Evolutionary conservation across 495 filamentous ascomycete genomes (phyloP).

Genomic region (Schizothecium vesticola): DNA sequence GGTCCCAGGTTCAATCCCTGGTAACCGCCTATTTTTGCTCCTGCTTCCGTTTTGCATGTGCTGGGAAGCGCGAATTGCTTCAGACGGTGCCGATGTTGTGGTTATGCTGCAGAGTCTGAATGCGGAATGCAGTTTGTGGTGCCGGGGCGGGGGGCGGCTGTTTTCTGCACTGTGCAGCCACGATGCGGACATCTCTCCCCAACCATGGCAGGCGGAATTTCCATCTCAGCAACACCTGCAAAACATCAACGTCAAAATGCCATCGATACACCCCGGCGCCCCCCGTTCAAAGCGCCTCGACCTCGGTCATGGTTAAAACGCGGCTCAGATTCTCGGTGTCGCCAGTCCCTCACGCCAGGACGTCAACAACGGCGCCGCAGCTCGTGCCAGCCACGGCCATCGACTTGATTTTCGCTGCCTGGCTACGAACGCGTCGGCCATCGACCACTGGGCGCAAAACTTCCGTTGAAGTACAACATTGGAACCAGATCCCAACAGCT

Average conservation of each 20-base stretch:
- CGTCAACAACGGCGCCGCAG: no score
- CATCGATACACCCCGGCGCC: no score
- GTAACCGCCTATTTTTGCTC: conserved; percentile 1
- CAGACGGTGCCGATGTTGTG: background rate
- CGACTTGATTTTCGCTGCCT: background rate
- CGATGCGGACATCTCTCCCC: no score
- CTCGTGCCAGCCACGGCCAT: no score
- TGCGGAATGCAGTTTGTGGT: background rate
- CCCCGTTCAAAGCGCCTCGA: no score
- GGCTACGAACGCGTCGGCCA: background rate
- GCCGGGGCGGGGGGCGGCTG: background rate
- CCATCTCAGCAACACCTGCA: background rate
- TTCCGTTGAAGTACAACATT: background rate
- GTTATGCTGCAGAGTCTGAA: background rate
- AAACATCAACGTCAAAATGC: background rate
- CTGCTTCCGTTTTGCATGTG: background rate
- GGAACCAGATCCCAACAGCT: background rate
- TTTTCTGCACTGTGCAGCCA: background rate
- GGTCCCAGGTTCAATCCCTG: conserved; percentile 11
- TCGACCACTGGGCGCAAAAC: background rate
- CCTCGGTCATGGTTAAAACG: no score
- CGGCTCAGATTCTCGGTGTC: no score
- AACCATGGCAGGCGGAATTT: background rate
- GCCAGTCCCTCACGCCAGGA: no score
- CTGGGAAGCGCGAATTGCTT: background rate